Evolutionary conservation across 345 rosid genomes (phyloP).

Genomic region (Ailanthus altissimus): DNA sequence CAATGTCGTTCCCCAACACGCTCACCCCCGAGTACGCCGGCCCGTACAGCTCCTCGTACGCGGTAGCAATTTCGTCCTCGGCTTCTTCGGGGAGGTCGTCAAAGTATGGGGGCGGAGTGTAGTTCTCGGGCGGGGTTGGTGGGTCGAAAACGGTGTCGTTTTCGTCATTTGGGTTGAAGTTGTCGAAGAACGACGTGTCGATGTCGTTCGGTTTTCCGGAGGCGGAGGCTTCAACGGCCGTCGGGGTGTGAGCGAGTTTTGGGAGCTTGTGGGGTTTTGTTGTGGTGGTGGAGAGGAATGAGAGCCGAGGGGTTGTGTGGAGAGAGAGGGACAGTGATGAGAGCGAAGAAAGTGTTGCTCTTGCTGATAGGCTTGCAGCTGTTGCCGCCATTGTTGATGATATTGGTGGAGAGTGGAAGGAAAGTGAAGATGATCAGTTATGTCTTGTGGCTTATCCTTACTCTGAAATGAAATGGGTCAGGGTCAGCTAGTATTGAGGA

Average conservation of each 20-base stretch:
- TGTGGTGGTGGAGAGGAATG: slow-evolving; percentile 29
- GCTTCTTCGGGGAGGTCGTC: slow-evolving; percentile 73
- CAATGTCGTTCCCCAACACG: slow-evolving; percentile 55
- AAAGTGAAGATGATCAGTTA: background rate
- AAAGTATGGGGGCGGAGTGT: slow-evolving; percentile 53
- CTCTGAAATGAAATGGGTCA: background rate
- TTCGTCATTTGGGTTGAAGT: slow-evolving; percentile 34
- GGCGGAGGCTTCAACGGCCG: slow-evolving; percentile 7
- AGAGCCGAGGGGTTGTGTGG: slow-evolving; percentile 29
- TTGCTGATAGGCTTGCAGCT: slow-evolving; percentile 34
- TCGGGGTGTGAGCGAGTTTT: slow-evolving; percentile 10
- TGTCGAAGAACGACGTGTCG: slow-evolving; percentile 57
- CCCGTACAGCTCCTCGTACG: slow-evolving; percentile 78
- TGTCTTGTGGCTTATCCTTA: background rate
- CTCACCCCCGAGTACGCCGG: slow-evolving; percentile 74
- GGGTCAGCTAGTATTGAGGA: too few relatives aligned
- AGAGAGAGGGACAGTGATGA: slow-evolving; percentile 37
- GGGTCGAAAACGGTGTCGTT: slow-evolving; percentile 60
- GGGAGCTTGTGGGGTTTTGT: slow-evolving; percentile 26
- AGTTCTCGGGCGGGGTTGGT: slow-evolving; percentile 63
- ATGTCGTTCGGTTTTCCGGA: slow-evolving; percentile 39
- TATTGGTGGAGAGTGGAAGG: background rate
- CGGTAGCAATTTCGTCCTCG: slow-evolving; percentile 72
- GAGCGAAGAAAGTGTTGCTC: slow-evolving; percentile 39
- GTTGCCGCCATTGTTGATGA: too few relatives aligned